A percentile compares a stretch with the other conserved stretches of the same genome.
Conservation (phyloP, 805 yeast species). For the Myxozyma kluyveri region DNA sequence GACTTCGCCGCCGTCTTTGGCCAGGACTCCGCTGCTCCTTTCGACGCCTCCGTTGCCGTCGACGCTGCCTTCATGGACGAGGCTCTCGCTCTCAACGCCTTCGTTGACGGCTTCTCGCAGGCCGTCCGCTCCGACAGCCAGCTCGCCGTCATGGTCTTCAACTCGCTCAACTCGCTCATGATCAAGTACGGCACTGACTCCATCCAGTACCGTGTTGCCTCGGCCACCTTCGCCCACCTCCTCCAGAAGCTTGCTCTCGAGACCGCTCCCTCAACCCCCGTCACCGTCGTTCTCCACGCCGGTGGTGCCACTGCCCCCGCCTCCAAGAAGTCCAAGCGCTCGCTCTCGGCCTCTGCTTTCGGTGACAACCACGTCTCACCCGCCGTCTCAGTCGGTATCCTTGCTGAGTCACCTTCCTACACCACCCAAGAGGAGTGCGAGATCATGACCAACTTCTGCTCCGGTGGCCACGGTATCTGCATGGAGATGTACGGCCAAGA, state of each 20-base stretch:
- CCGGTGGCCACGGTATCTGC: constrained; percentile 42
- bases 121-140: constrained; percentile 25
- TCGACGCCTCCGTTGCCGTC: constrained; percentile 22
- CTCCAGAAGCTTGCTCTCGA: constrained; percentile 28
- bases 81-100: constrained; percentile 27
- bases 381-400: constrained; percentile 27
- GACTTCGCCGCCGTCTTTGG: constrained; percentile 25
- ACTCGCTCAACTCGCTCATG: constrained; percentile 21
- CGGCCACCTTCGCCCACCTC: constrained; percentile 26
- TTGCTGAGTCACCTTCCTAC: constrained; percentile 28
- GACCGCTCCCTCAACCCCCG: constrained; percentile 26
- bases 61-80: constrained; percentile 30
- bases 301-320: constrained; percentile 11
- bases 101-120: constrained; percentile 25
- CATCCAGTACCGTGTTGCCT: constrained; percentile 23
- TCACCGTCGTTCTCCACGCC: constrained; percentile 29
- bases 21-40: constrained; percentile 16
- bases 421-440: constrained; percentile 37
- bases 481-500: constrained; percentile 32
- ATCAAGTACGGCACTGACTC: constrained; percentile 28
- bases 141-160: constrained; percentile 29
- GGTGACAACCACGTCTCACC: constrained; percentile 30
- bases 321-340: constrained; percentile 31
- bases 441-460: constrained; percentile 38
- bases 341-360: constrained; percentile 18